phyloP scores from a whole-genome alignment of 192 early-diverging fungal genomes.

The Chytriomyces confervae region DNA sequence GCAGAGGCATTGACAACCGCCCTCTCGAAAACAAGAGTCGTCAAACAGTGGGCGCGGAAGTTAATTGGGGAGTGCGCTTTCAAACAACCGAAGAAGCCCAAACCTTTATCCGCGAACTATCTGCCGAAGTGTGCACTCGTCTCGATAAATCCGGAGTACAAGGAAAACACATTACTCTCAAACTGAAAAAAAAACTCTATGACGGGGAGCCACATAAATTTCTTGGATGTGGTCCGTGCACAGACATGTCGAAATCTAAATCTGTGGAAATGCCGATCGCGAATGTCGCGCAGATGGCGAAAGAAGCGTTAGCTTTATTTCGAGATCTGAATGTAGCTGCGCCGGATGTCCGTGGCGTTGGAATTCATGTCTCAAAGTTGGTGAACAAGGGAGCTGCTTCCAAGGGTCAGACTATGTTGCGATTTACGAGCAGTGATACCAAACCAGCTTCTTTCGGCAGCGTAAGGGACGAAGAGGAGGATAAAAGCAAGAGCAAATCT shows the following conservation, averaged over 20 bases:
- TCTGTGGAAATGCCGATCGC: background rate
- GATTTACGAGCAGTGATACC: slow-evolving; percentile 15
- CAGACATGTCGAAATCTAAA: slow-evolving; percentile 45
- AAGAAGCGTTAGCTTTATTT: slow-evolving; percentile 35
- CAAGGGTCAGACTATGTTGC: slow-evolving; percentile 29
- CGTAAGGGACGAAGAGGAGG: background rate
- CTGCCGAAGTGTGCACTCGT: slow-evolving; percentile 68
- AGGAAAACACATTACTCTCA: slow-evolving; percentile 72
- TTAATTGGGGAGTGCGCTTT: slow-evolving; percentile 90
- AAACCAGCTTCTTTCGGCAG: background rate
- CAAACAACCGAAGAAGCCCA: slow-evolving; percentile 71
- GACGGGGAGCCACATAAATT: slow-evolving; percentile 56
- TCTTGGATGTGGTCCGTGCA: slow-evolving; percentile 54
- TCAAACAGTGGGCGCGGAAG: slow-evolving; percentile 82
- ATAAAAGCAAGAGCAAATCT: background rate
- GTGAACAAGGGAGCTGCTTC: slow-evolving; percentile 6
- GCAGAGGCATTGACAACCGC: slow-evolving; percentile 78
- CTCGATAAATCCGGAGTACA: slow-evolving; percentile 59
- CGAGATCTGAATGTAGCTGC: slow-evolving; percentile 34
- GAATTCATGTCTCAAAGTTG: slow-evolving; percentile 47
- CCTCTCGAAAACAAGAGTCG: slow-evolving; percentile 68
- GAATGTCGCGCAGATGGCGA: slow-evolving; percentile 10
- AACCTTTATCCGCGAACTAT: slow-evolving; percentile 70
- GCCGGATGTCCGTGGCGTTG: slow-evolving; percentile 49
- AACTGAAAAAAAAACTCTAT: slow-evolving; percentile 58